phyloP scores from a whole-genome alignment of 176 grass and related monocot species.

The Puccinellia tenuiflora region DNA sequence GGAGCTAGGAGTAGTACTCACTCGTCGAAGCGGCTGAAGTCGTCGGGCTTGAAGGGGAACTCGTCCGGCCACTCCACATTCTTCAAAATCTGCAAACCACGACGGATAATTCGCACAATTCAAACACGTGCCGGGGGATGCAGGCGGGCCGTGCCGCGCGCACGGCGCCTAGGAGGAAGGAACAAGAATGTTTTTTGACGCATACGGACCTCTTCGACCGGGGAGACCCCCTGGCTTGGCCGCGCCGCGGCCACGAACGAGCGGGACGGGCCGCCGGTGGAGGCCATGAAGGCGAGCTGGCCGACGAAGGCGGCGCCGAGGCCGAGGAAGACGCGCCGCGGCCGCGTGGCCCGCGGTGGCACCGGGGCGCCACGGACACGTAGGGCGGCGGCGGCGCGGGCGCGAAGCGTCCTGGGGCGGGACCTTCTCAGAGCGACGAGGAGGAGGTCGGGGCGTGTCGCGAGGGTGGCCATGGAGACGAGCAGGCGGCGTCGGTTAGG shows the following conservation, averaged over 20 bases:
- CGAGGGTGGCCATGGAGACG: slow-evolving; percentile 44
- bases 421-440: slow-evolving; percentile 33
- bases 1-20: slow-evolving; percentile 32
- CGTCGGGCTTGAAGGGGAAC: slow-evolving; percentile 93
- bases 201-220: slow-evolving; percentile 68
- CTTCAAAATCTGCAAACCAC: slow-evolving; percentile 63
- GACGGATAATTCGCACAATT: background rate
- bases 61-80: slow-evolving; percentile 83
- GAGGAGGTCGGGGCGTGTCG: slow-evolving; percentile 27
- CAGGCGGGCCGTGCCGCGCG: background rate
- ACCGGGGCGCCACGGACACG: slow-evolving; percentile 9
- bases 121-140: background rate
- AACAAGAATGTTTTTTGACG: background rate
- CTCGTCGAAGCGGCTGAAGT: slow-evolving; percentile 95
- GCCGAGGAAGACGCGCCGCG: slow-evolving; percentile 73
- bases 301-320: slow-evolving; percentile 52
- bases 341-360: slow-evolving; percentile 2
- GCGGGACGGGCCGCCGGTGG: slow-evolving; percentile 33
- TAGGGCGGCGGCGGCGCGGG: background rate
- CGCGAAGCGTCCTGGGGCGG: background rate
- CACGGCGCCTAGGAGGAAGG: background rate
- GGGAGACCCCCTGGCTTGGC: slow-evolving; percentile 60
- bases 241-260: slow-evolving; percentile 70
- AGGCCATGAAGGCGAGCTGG: slow-evolving; percentile 59
- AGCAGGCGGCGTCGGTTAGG: background rate